Conservation (phyloP, 225 moss, liverwort and hornwort genomes). For the Antitrichia curtipendula region DNA sequence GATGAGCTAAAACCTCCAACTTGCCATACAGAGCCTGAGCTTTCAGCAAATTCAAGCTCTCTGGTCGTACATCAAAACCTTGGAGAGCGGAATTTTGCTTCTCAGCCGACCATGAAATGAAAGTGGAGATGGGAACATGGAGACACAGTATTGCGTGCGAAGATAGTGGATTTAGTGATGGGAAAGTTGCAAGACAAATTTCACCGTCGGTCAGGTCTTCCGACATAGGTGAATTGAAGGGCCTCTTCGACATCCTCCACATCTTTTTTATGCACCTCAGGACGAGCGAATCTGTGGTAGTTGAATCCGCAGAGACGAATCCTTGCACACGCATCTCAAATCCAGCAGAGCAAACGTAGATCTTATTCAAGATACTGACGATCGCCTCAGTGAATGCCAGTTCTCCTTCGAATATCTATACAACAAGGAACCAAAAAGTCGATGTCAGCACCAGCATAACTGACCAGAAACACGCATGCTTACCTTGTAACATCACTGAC, state of each 20-base stretch:
- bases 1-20: background rate
- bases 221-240: slow-evolving; percentile 38
- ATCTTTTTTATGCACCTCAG: slow-evolving; percentile 47
- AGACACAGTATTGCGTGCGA: slow-evolving; percentile 75
- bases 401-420: slow-evolving; percentile 92
- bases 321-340: slow-evolving; percentile 54
- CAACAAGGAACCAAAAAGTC: background rate
- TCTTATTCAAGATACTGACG: slow-evolving; percentile 20
- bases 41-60: slow-evolving; percentile 53
- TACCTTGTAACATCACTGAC: background rate
- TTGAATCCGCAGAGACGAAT: slow-evolving; percentile 40
- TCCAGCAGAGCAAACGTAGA: slow-evolving; percentile 38
- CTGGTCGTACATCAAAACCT: slow-evolving; percentile 33
- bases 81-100: slow-evolving; percentile 44
- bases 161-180: slow-evolving; percentile 73
- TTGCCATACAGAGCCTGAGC: slow-evolving; percentile 43
- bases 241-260: slow-evolving; percentile 36
- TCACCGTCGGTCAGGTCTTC: slow-evolving; percentile 63
- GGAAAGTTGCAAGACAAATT: slow-evolving; percentile 60
- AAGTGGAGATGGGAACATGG: slow-evolving; percentile 31
- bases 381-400: slow-evolving; percentile 41
- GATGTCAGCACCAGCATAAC: background rate
- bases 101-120: slow-evolving; percentile 39
- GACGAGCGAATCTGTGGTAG: slow-evolving; percentile 49
- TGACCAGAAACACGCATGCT: background rate